Base-by-base conservation (phyloP, 2,329 filamentous ascomycete species). In the Amphichorda felina region DNA sequence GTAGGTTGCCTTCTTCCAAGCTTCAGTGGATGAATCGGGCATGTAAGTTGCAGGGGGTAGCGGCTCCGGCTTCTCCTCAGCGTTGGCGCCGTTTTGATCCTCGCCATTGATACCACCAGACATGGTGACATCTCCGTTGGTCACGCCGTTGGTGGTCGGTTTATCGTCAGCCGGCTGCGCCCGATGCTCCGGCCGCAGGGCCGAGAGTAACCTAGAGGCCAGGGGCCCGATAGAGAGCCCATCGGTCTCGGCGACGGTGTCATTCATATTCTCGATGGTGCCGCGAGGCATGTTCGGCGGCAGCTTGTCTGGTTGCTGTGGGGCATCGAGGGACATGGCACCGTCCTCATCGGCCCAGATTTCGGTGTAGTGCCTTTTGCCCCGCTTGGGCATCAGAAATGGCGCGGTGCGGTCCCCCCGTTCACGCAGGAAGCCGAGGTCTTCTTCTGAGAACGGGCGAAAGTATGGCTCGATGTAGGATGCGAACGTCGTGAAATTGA, bases 341-440 rank as follows among this genome's bases (percentile, higher is more conserved):
- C 85, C 86, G 50, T 98, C 91, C 54, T 98, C 91, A 45, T 94
- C 87, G 0, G 86, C 82, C 91, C 91, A 98, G 8, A 89, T 68
- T 40, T 96, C 88, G 17, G 74, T 78, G 59, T 96, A 98, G 50
- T 86, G 81, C 47, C 79, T 79, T 54, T 84, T 82, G 31, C 87
- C 88, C 16, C 87, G 78, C 43, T 80, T 79, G 7, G 89, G 87
- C 57, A 94, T 86, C 26, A 88, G 65, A 48, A 95, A 96, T 1
- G 89, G 85, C 2, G 71, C 78, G 16, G 80, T 65, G 26, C 91
- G 76, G 55, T 98, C 88, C 38, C 88, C 86, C 48, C 85, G 74
- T 59, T 98, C 91, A 49, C 88, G 79, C 26, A 98, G 60, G 53
- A 95, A 98, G 1, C 85, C 86, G 31, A 95, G 72, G 51, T 98